Evolutionary conservation across 208 protist genomes (phyloP).

Genomic region (Leishmania tropica): DNA sequence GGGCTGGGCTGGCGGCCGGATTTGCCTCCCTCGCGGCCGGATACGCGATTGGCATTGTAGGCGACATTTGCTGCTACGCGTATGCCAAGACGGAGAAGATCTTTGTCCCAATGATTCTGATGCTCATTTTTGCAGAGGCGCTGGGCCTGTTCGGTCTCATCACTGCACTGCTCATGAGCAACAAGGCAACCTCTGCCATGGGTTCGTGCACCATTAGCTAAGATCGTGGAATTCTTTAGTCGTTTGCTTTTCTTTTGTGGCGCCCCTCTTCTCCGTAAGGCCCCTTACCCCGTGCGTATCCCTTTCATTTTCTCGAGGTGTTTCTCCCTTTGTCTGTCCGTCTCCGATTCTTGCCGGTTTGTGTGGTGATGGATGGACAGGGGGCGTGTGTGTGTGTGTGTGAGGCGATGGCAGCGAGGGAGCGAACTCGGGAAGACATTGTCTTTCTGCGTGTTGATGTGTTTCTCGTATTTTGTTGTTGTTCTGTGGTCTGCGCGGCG

Average conservation of each 20-base stretch:
- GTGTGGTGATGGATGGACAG: background rate
- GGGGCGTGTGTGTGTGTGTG: background rate
- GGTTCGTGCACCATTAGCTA: conserved; percentile 38
- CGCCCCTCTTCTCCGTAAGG: background rate
- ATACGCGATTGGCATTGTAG: conserved; percentile 99
- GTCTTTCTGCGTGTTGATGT: background rate
- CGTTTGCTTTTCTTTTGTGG: background rate
- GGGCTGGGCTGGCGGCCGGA: conserved; percentile 96
- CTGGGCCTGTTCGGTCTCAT: conserved; percentile 99
- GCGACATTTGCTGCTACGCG: conserved; percentile 95
- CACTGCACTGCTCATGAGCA: conserved; percentile 95
- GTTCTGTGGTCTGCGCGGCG: background rate
- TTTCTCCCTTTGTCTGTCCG: background rate
- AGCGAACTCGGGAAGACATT: background rate
- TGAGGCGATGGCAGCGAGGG: background rate
- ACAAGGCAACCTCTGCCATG: conserved; percentile 58
- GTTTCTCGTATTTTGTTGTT: background rate
- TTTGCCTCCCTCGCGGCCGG: conserved; percentile 96
- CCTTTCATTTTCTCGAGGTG: background rate
- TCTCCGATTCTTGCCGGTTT: background rate
- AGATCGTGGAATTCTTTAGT: background rate
- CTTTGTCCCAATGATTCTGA: conserved; percentile 99
- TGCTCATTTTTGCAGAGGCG: conserved; percentile 99
- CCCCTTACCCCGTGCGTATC: background rate
- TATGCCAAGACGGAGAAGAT: conserved; percentile 96